Evolutionary conservation across 1,139 yeast species (phyloP), one percentile per base, ranked within the genome.

Genomic region (Pichia sp.): DNA sequence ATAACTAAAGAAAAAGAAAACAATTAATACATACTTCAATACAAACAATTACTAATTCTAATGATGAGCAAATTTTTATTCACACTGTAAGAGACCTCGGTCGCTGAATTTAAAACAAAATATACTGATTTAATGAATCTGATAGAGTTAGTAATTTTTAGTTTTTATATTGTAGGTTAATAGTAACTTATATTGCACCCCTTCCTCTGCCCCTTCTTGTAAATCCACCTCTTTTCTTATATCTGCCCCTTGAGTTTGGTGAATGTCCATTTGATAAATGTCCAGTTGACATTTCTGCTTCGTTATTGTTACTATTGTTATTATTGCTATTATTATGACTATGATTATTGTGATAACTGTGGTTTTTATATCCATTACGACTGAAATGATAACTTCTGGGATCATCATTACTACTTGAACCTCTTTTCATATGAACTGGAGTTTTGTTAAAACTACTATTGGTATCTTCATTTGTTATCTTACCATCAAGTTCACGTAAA

Each of bases 61-160:
- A 56, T 66, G 69, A 67, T 68, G 70, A 67, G 61, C 59, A 54
- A 53, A 49, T 57, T 59, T 60, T 60, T 66, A 68, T 68, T 68
- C 71, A 67, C 71, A 68, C 71, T 67, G 70, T 67, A 67, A 57
- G 70, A 67, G 67, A 60, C 59, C 44, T 49, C 46, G 47, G 53
- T 46, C 62, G 50, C 59, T 63, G 69, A 64, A 58, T 62, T 56
- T 44, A 54, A 53, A 59, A 57, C 53, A 53, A 60, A 62, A 64
- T 39, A 79, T 80, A 82, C 88, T 83, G 87, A 82, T 83, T 82
- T 83, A 83, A 83, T 83, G 88, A 83, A 76, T 82, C 88, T 83
- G 88, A 83, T 60, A 46, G 48, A 45, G 46, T 30, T 51, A 39
- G n/a, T 39, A 39, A 39, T 22, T 38, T 5, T 5, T 22, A 4